These are phyloP conservation scores for Tillandsia leiboldiana DNA, from an alignment of 176 grass and related monocot species.

Conservation along the genomic window DNA sequence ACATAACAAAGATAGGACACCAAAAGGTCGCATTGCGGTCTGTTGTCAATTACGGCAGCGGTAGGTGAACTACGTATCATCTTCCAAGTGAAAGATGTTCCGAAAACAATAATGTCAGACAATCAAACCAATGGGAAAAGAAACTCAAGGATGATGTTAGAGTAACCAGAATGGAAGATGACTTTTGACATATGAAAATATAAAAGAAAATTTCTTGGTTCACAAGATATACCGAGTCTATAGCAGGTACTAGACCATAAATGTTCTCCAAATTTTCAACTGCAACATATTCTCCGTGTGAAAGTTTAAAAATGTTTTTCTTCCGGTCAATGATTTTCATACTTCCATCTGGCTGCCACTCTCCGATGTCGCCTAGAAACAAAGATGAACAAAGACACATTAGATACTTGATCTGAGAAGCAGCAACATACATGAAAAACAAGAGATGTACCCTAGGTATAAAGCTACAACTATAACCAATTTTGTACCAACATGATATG, in stretches of 20 bases:
- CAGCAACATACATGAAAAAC: background rate
- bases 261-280: slow-evolving; percentile 91
- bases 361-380: slow-evolving; percentile 72
- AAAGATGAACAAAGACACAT: slow-evolving; percentile 4
- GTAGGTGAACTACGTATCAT: no score
- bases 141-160: background rate
- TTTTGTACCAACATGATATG: background rate
- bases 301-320: slow-evolving; percentile 96
- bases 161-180: no score
- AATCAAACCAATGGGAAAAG: slow-evolving; percentile 12
- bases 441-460: background rate
- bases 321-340: slow-evolving; percentile 91
- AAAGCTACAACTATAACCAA: background rate
- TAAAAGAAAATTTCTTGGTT: background rate
- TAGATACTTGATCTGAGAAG: background rate
- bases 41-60: no score
- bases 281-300: slow-evolving; percentile 89
- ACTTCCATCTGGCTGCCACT: slow-evolving; percentile 84
- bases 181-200: background rate
- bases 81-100: no score
- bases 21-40: no score
- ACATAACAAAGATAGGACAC: no score
- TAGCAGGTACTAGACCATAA: slow-evolving; percentile 57
- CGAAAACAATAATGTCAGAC: slow-evolving; percentile 1
- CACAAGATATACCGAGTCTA: slow-evolving; percentile 54